Base-by-base conservation (phyloP, 768 basidiomycete species). In the Calocybe gangraenosa region DNA sequence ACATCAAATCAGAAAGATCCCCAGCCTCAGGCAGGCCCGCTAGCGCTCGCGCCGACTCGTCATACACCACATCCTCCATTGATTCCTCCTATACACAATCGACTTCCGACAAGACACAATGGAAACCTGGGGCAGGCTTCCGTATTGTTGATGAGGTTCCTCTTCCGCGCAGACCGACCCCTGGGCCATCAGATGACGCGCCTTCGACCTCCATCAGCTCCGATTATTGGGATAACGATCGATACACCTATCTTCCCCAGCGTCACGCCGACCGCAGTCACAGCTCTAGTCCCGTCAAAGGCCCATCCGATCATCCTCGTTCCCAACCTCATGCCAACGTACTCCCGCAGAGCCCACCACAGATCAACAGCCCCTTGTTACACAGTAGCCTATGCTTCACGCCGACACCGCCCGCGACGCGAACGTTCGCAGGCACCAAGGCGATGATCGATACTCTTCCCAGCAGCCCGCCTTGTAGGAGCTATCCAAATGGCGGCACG, bases 301-400 rank as follows among this genome's bases (percentile, higher is more conserved):
- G 40, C 42, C 46, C 34, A n/a, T 18, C 42, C 2, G 14, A 40
- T 18, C 47, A n/a, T n/a, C n/a, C n/a, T n/a, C n/a, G n/a, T n/a
- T n/a, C n/a, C n/a, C n/a, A n/a, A n/a, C 42, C 8, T 25, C 49
- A 47, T 33, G 51, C 48, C 9, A 40, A 33, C 8, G 45, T 59
- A 17, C 67, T 85, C 2, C 79, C 80, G 0, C 65, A 65, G 19
- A 81, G 79, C 49, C 83, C 84, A 0, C 69, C 79, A 2, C 69
- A 70, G 47, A 60, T 85, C 28, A 77, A 67, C 59, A 82, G 76
- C 9, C 76, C 78, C 1, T 71, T 76, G 0, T 65, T 85, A 44
- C 74, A 81, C 44, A 73, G 67, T 20, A 67, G 70, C 20, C 66
- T 85, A 21, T 79, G 76, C 53, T 84, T 85, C 51, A 71, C 72